Conservation (phyloP, 2,329 filamentous ascomycete species). For the Westerdykella ornata region DNA sequence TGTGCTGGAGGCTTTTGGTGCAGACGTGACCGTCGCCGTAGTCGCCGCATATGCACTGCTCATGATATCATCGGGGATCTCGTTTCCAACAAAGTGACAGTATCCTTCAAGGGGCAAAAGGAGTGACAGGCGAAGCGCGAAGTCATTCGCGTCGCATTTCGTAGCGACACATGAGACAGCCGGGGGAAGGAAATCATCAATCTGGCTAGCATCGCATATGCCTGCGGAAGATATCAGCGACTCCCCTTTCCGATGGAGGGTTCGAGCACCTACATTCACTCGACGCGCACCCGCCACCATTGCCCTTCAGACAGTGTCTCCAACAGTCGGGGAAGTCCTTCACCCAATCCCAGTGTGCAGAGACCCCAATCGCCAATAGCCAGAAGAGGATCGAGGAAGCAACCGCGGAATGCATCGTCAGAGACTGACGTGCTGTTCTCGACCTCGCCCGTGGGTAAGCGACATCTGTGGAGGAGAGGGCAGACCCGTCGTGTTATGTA, state of each 20-base stretch:
- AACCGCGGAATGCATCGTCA: too few relatives aligned
- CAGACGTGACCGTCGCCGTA: constrained; percentile 1
- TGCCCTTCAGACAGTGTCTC: constrained; percentile 14
- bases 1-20: too few relatives aligned
- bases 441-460: too few relatives aligned
- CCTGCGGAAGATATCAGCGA: constrained; percentile 7
- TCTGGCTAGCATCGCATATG: constrained; percentile 20
- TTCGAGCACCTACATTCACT: constrained; percentile 11
- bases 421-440: too few relatives aligned
- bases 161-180: constrained; percentile 15
- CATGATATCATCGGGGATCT: constrained; percentile 16
- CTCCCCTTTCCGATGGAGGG: too few relatives aligned
- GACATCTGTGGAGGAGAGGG: too few relatives aligned
- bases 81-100: constrained; percentile 12
- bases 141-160: constrained; percentile 13
- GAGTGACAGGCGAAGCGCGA: constrained; percentile 12
- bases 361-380: too few relatives aligned
- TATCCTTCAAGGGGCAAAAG: constrained; percentile 15
- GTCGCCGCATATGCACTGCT: constrained; percentile 16
- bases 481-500: too few relatives aligned
- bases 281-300: constrained; percentile 14
- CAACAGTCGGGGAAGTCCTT: constrained; percentile 16
- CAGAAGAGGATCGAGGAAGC: too few relatives aligned
- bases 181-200: constrained; percentile 13
- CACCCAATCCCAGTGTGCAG: constrained; percentile 1